Evolutionary conservation across 768 basidiomycete species (phyloP).

Genomic region (Suillus americanus): DNA sequence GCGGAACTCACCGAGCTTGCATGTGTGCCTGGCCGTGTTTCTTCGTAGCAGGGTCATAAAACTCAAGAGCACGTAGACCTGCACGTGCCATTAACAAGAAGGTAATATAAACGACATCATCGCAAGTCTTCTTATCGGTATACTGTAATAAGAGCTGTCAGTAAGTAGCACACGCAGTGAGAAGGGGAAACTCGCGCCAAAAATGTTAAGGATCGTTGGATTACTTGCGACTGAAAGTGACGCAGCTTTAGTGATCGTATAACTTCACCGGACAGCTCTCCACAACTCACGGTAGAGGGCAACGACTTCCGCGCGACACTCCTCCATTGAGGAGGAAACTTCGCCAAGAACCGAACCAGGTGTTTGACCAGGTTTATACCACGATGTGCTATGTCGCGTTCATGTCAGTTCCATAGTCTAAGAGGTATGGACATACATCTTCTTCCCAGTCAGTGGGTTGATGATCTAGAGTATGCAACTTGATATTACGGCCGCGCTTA

Average conservation of each 20-base stretch:
- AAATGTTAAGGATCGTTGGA: conserved; percentile 73
- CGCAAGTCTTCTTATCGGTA: conserved; percentile 60
- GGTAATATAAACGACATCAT: conserved; percentile 78
- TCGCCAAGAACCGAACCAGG: conserved; percentile 81
- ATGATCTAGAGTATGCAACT: conserved; percentile 49
- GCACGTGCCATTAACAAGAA: conserved; percentile 87
- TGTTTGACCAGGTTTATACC: conserved; percentile 89
- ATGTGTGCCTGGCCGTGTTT: conserved; percentile 91
- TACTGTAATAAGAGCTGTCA: conserved; percentile 44
- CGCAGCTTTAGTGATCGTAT: not conserved
- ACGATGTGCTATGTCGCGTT: conserved; percentile 53
- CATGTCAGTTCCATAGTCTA: not conserved
- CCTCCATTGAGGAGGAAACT: conserved; percentile 89
- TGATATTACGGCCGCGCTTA: conserved; percentile 3
- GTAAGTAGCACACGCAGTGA: not conserved
- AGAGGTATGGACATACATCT: conserved; percentile 47
- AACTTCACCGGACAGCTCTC: not conserved
- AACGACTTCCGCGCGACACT: conserved; percentile 90
- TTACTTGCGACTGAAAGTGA: conserved; percentile 63
- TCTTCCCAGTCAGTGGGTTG: conserved; percentile 78
- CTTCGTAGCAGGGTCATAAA: conserved; percentile 74
- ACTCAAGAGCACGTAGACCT: conserved; percentile 77
- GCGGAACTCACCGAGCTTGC: conserved; percentile 70
- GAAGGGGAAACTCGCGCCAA: conserved; percentile 52
- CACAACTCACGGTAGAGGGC: conserved; percentile 69